A percentile compares a stretch with the other conserved stretches of the same genome.
Evolutionary conservation across 1,284 basidiomycete species (phyloP).

Genomic region (Peniophora sp.): DNA sequence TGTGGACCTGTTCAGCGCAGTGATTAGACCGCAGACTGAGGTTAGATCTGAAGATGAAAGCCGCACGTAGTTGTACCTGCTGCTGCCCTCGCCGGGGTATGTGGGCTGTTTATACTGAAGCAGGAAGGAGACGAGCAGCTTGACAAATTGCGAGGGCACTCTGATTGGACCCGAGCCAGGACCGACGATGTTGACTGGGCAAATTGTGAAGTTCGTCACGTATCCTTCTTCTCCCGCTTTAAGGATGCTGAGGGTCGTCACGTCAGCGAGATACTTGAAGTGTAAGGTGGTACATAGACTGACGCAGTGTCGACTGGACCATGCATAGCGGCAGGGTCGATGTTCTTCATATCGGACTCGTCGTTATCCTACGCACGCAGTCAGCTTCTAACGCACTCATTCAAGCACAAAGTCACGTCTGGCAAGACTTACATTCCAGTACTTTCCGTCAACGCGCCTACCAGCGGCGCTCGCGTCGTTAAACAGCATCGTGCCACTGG

Average conservation of each 20-base stretch:
- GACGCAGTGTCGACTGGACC: conserved; percentile 11
- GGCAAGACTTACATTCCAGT: conserved; percentile 12
- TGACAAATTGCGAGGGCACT: conserved; percentile 2
- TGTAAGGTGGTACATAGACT: not conserved
- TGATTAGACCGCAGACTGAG: not conserved
- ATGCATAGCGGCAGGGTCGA: conserved; percentile 6
- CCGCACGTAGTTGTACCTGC: conserved; percentile 10
- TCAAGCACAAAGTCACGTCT: too few species aligned
- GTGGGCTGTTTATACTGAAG: conserved; percentile 1
- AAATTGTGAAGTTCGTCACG: conserved; percentile 5
- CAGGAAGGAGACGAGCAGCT: not conserved
- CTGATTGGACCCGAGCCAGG: conserved; percentile 11
- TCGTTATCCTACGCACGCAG: conserved; percentile 6
- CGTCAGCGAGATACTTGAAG: not conserved
- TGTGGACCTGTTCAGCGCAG: conserved; percentile 12
- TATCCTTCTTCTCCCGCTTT: conserved; percentile 13
- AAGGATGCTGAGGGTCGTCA: conserved; percentile 9
- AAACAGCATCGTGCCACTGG: conserved; percentile 13
- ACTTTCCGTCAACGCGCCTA: conserved; percentile 8
- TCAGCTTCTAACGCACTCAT: not conserved
- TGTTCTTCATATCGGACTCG: conserved; percentile 8
- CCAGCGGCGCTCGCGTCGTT: conserved; percentile 2
- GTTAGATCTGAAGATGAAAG: not conserved
- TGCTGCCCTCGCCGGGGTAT: conserved; percentile 15
- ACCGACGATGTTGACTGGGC: conserved; percentile 10